Percentiles rank a stretch among this genome's conserved stretches.
phyloP scores from a whole-genome alignment of 2,329 filamentous ascomycete genomes.

The Aspergillus texensis region DNA sequence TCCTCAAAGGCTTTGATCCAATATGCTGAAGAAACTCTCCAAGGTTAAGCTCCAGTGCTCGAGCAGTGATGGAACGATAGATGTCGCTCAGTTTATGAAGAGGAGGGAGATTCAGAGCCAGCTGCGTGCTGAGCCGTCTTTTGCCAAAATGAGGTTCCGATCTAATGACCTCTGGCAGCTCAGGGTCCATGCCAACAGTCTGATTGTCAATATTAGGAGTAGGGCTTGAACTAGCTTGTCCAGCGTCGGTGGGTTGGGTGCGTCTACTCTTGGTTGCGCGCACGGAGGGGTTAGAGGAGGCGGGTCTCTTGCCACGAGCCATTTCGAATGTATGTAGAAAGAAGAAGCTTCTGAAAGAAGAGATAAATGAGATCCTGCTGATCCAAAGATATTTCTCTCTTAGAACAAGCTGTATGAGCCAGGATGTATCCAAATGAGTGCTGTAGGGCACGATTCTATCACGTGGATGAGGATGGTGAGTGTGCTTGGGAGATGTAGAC shows the following conservation, averaged over 20 bases:
- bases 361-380: not conserved
- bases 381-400: not conserved
- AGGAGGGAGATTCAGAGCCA: conserved; percentile 29
- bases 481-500: not conserved
- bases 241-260: not conserved
- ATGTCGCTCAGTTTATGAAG: conserved; percentile 32
- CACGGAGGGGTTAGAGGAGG: not conserved
- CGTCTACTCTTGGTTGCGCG: not conserved
- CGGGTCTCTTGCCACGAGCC: not conserved
- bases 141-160: conserved; percentile 17
- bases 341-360: not conserved
- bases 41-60: conserved; percentile 40
- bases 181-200: conserved; percentile 5
- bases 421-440: not conserved
- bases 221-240: not conserved
- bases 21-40: conserved; percentile 44
- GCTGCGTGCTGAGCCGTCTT: conserved; percentile 12
- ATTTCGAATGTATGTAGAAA: not conserved
- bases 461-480: not conserved
- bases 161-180: conserved; percentile 27
- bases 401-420: not conserved
- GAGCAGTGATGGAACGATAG: conserved; percentile 28
- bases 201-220: not conserved
- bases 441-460: not conserved
- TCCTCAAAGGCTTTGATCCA: conserved; percentile 48